Conservation (phyloP, 2,329 filamentous ascomycete genomes). For the Coniochaeta sp. region DNA sequence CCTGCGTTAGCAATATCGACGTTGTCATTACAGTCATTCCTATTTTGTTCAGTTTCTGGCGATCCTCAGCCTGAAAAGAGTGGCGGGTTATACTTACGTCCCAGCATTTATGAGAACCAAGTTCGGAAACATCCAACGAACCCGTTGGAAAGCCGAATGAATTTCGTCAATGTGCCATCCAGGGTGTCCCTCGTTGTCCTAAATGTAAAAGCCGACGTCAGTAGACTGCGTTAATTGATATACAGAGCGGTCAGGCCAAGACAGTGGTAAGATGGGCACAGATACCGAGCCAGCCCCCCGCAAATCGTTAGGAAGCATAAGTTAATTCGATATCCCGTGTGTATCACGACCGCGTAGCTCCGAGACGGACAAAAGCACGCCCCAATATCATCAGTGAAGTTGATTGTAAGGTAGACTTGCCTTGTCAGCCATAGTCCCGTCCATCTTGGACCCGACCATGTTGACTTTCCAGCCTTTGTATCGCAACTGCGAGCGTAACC, state of each 20-base stretch:
- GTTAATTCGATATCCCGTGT: no score
- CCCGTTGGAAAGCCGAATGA: neutral
- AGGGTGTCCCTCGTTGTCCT: conserved; percentile 15
- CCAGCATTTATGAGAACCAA: conserved; percentile 1
- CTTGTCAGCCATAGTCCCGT: conserved; percentile 1
- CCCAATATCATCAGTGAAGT: no score
- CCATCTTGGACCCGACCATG: conserved; percentile 8
- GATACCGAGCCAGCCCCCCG: no score
- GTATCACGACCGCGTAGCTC: no score
- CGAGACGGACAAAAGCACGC: no score
- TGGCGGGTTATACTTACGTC: neutral
- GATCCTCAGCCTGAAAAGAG: neutral
- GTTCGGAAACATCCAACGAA: neutral
- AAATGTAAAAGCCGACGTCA: no score
- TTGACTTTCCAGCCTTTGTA: conserved; percentile 8
- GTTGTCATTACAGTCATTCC: conserved; percentile 5
- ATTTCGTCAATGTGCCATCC: conserved; percentile 7
- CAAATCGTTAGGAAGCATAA: no score
- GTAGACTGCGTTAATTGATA: no score
- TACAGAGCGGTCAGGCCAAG: no score
- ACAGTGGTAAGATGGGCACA: no score
- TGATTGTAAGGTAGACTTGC: neutral
- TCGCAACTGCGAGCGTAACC: conserved; percentile 6
- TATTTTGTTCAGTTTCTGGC: neutral
- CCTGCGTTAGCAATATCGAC: neutral